Percentiles rank a stretch among this genome's conserved stretches.
Conservation (phyloP, 352 stramenopile species). For the Phytophthora ramorum region DNA sequence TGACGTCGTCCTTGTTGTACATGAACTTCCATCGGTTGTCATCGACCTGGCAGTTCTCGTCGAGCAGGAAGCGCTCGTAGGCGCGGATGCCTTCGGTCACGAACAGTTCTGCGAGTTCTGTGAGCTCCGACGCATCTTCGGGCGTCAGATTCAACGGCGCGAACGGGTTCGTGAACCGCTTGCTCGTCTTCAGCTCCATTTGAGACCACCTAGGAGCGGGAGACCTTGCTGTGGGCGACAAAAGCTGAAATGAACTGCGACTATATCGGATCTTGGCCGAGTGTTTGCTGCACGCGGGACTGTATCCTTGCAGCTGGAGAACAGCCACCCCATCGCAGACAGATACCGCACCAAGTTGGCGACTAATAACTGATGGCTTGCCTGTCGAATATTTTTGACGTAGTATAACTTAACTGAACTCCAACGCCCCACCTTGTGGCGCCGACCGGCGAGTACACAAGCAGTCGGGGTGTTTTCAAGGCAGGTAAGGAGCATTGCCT, state of each 20-base stretch:
- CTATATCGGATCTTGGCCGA: neutral
- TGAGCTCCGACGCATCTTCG: constrained; percentile 32
- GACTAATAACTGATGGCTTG: neutral
- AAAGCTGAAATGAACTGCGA: constrained; percentile 18
- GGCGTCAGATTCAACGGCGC: constrained; percentile 28
- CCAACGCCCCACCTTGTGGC: too few relatives aligned
- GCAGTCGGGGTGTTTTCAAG: too few relatives aligned
- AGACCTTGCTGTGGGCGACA: neutral
- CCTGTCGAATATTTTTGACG: too few relatives aligned
- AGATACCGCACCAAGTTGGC: neutral
- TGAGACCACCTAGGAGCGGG: neutral
- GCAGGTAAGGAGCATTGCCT: too few relatives aligned
- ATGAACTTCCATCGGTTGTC: constrained; percentile 49
- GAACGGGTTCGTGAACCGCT: constrained; percentile 42
- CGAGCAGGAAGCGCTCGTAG: constrained; percentile 39
- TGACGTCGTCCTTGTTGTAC: constrained; percentile 43
- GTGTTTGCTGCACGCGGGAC: constrained; percentile 4
- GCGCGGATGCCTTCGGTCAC: constrained; percentile 36
- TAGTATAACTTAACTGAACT: too few relatives aligned
- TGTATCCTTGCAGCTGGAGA: constrained; percentile 28
- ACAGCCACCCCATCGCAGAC: constrained; percentile 12
- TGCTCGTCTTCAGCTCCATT: constrained; percentile 33
- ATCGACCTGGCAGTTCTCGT: constrained; percentile 30
- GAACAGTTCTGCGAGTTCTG: constrained; percentile 40
- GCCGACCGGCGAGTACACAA: too few relatives aligned